Evolutionary conservation across 768 basidiomycete genomes (phyloP).

Genomic region (Tricholoma flavovirens): DNA sequence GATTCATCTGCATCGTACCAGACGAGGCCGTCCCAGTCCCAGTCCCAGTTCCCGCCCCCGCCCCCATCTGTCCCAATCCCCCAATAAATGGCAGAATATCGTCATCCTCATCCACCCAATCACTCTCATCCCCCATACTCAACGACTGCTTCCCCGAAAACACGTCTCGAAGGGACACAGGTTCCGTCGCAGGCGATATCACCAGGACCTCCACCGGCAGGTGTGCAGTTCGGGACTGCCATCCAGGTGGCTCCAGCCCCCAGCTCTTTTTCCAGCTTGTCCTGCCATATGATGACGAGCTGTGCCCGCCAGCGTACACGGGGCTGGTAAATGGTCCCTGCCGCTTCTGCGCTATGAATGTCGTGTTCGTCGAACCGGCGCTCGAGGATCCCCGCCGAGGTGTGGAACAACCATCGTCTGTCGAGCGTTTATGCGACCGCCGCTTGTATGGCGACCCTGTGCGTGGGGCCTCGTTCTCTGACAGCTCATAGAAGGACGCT

Average conservation of each 20-base stretch:
- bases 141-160: slow-evolving; percentile 65
- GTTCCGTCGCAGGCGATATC: slow-evolving; percentile 51
- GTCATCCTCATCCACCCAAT: slow-evolving; percentile 88
- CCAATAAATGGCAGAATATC: slow-evolving; percentile 69
- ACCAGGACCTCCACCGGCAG: slow-evolving; percentile 73
- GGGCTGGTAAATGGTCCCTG: slow-evolving; percentile 67
- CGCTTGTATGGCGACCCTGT: slow-evolving; percentile 60
- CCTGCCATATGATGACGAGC: slow-evolving; percentile 40
- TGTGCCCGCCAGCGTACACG: slow-evolving; percentile 16
- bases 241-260: slow-evolving; percentile 83
- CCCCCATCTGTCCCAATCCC: slow-evolving; percentile 64
- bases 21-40: slow-evolving; percentile 16
- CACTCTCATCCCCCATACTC: slow-evolving; percentile 68
- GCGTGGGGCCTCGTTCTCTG: slow-evolving; percentile 61
- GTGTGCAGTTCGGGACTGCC: slow-evolving; percentile 64
- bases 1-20: slow-evolving; percentile 17
- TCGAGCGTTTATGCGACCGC: slow-evolving; percentile 38
- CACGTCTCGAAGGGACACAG: slow-evolving; percentile 63
- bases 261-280: slow-evolving; percentile 88
- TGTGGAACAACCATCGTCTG: slow-evolving; percentile 32
- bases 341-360: slow-evolving; percentile 80
- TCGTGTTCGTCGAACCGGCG: slow-evolving; percentile 45
- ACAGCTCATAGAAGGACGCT: slow-evolving; percentile 70
- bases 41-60: slow-evolving; percentile 62
- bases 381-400: slow-evolving; percentile 29